These are phyloP conservation scores for Tetrapisispora arboricola DNA, from an alignment of 805 yeast species.

Conservation along the genomic window DNA sequence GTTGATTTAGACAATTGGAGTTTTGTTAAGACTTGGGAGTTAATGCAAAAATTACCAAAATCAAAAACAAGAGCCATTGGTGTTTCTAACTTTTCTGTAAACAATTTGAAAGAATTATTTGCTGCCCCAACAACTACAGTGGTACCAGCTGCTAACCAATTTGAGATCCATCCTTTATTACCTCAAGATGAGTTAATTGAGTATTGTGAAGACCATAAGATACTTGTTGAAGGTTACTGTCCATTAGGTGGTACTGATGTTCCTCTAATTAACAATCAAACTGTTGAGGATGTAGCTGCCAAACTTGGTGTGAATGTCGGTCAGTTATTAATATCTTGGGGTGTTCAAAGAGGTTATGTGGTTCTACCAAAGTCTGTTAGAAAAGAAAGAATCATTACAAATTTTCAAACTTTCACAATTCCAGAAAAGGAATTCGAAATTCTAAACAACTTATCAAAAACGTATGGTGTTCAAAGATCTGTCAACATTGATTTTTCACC, in stretches of 20 bases:
- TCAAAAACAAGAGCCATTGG: constrained; percentile 44
- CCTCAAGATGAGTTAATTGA: constrained; percentile 52
- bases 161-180: constrained; percentile 65
- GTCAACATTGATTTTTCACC: constrained; percentile 20
- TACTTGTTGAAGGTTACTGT: constrained; percentile 46
- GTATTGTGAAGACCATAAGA: constrained; percentile 42
- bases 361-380: constrained; percentile 66
- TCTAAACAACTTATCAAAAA: constrained; percentile 25
- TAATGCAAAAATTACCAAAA: constrained; percentile 45
- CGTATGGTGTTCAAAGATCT: constrained; percentile 25
- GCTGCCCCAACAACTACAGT: constrained; percentile 38
- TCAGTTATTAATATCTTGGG: constrained; percentile 54
- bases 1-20: constrained; percentile 29
- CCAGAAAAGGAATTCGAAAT: constrained; percentile 34
- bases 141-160: constrained; percentile 46
- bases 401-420: constrained; percentile 32
- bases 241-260: constrained; percentile 61
- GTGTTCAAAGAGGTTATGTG: constrained; percentile 49
- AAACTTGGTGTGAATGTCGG: constrained; percentile 44
- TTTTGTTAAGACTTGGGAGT: constrained; percentile 48
- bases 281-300: constrained; percentile 42
- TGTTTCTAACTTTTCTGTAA: constrained; percentile 43
- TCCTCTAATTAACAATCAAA: constrained; percentile 45
- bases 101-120: constrained; percentile 32
- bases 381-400: constrained; percentile 44